These are phyloP conservation scores for Chrysanthemum seticuspe DNA, from an alignment of 129 eudicot genomes.

Conservation along the genomic window DNA sequence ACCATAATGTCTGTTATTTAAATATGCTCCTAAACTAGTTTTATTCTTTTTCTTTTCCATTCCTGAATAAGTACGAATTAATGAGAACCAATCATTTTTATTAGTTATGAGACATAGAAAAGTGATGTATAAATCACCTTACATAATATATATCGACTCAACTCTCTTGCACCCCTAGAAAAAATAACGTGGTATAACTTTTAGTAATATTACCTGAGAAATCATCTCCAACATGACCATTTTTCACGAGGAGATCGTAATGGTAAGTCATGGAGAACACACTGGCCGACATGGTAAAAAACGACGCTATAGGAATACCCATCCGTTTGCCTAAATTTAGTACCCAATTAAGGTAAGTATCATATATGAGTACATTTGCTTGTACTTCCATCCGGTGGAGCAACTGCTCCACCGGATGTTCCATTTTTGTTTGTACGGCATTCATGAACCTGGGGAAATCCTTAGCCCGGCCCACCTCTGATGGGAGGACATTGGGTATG, in stretches of 20 bases:
- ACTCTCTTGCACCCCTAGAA: too few species aligned
- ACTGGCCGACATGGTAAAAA: slow-evolving; percentile 55
- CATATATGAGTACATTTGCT: slow-evolving; percentile 38
- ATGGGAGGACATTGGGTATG: slow-evolving; percentile 68
- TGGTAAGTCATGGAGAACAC: slow-evolving; percentile 40
- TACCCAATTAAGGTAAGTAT: slow-evolving; percentile 45
- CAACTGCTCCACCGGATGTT: slow-evolving; percentile 52
- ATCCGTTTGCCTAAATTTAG: slow-evolving; percentile 43
- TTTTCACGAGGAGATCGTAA: slow-evolving; percentile 42
- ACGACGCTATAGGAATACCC: slow-evolving; percentile 67
- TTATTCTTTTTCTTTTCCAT: too few species aligned
- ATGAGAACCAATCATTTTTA: too few species aligned
- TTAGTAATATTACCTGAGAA: slow-evolving; percentile 27
- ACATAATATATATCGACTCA: too few species aligned
- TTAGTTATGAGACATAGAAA: too few species aligned
- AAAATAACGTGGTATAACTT: too few species aligned
- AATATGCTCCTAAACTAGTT: too few species aligned
- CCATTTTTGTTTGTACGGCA: slow-evolving; percentile 46
- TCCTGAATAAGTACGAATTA: too few species aligned
- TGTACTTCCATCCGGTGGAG: slow-evolving; percentile 38
- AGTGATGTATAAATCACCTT: too few species aligned
- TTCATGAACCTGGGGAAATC: slow-evolving; percentile 41
- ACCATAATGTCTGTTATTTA: too few species aligned
- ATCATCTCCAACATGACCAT: slow-evolving; percentile 45
- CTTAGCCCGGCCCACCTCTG: slow-evolving; percentile 48